Conservation (phyloP, 352 stramenopile genomes). For the Saprolegnia parasitica region DNA sequence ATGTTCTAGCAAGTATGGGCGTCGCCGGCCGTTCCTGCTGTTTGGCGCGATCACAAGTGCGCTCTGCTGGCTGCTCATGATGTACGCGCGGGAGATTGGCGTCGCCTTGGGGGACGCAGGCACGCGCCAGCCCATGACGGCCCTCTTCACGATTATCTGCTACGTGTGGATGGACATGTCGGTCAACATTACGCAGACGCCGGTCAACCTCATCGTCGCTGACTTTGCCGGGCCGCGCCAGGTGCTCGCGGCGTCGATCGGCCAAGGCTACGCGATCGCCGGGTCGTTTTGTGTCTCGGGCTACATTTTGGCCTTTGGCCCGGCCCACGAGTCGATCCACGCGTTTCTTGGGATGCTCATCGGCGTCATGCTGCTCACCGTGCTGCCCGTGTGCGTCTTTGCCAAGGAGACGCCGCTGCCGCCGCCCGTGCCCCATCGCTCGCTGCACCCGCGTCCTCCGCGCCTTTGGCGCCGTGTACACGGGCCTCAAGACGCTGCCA, state of each 20-base stretch:
- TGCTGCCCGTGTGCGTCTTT: conserved; percentile 36
- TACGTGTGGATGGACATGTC: conserved; percentile 66
- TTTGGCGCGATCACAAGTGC: conserved; percentile 36
- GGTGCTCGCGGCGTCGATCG: conserved; percentile 43
- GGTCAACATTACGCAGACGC: conserved; percentile 50
- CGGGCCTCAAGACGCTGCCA: conserved; percentile 30
- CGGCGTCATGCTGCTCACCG: conserved; percentile 37
- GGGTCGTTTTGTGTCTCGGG: conserved; percentile 45
- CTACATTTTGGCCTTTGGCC: conserved; percentile 51
- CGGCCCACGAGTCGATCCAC: conserved; percentile 48
- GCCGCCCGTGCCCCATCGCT: neutral
- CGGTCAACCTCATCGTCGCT: conserved; percentile 45
- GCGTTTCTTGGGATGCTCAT: conserved; percentile 54
- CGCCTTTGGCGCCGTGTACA: conserved; percentile 32
- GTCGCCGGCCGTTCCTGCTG: conserved; percentile 42
- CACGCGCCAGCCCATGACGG: conserved; percentile 44
- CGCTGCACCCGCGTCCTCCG: conserved; percentile 28
- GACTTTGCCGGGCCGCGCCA: conserved; percentile 56
- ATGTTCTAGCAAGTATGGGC: conserved; percentile 32
- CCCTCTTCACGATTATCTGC: conserved; percentile 52
- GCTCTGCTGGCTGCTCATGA: conserved; percentile 54
- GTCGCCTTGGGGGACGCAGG: conserved; percentile 47
- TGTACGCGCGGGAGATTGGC: conserved; percentile 48
- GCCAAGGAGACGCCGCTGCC: conserved; percentile 36
- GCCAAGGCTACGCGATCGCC: conserved; percentile 48